Percentiles rank a stretch among this genome's conserved stretches.
Conservation (phyloP, 2,329 filamentous ascomycete genomes). For the Arthroderma sp. region DNA sequence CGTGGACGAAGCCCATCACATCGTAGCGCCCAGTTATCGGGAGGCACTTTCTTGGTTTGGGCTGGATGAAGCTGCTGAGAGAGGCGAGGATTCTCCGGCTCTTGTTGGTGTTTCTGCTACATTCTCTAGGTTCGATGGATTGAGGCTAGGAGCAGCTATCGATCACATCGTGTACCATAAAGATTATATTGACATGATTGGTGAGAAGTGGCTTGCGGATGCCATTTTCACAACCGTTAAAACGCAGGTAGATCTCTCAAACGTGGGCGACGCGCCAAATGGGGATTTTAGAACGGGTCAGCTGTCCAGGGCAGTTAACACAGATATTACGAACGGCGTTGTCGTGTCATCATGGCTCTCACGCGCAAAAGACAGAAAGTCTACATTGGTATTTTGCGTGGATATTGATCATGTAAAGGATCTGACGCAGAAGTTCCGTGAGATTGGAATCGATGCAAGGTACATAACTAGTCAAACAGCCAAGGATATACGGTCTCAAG, state of each 20-base stretch:
- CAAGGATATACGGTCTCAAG: conserved; percentile 51
- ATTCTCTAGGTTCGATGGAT: conserved; percentile 66
- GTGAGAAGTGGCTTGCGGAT: conserved; percentile 80
- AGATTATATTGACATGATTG: conserved; percentile 67
- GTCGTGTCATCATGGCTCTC: conserved; percentile 77
- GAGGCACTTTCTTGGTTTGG: conserved; percentile 65
- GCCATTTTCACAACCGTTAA: conserved; percentile 90
- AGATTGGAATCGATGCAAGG: conserved; percentile 65
- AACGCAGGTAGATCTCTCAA: conserved; percentile 65
- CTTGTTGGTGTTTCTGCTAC: conserved; percentile 85
- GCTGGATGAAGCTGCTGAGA: conserved; percentile 39
- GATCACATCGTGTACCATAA: conserved; percentile 96
- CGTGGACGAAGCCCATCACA: conserved; percentile 95
- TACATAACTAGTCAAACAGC: conserved; percentile 77
- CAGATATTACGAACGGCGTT: conserved; percentile 62
- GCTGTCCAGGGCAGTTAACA: conserved; percentile 77
- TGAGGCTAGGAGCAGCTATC: conserved; percentile 69
- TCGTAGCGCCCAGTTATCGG: conserved; percentile 72
- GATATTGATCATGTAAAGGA: conserved; percentile 69
- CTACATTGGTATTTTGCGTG: conserved; percentile 88
- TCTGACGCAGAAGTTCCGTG: conserved; percentile 63
- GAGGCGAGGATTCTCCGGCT: conserved; percentile 41
- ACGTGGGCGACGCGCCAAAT: conserved; percentile 47
- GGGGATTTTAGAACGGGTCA: conserved; percentile 71
- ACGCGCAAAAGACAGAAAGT: conserved; percentile 59